phyloP scores from a whole-genome alignment of 169 alveolate genomes.

The Perkinsus olseni region DNA sequence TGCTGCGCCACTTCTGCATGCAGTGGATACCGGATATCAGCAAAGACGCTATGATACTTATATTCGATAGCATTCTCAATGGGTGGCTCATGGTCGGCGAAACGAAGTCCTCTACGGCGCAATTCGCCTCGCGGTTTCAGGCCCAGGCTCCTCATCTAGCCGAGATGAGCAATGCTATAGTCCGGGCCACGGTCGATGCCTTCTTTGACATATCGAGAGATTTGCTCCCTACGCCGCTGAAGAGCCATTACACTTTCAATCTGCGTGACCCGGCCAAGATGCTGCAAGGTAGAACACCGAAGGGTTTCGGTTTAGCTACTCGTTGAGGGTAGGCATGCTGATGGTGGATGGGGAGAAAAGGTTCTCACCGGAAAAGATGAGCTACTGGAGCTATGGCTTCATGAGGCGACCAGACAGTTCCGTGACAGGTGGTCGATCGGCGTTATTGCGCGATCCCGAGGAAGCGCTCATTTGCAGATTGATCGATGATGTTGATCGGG shows the following conservation, averaged over 20 bases:
- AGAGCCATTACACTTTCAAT: constrained; percentile 83
- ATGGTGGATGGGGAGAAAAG: constrained; percentile 31
- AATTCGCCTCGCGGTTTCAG: constrained; percentile 18
- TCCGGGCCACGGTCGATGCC: constrained; percentile 59
- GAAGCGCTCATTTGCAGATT: constrained; percentile 45
- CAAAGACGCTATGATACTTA: constrained; percentile 64
- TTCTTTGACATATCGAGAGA: constrained; percentile 67
- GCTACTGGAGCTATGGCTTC: constrained; percentile 65
- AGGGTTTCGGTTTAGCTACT: neutral
- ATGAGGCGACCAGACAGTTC: constrained; percentile 55
- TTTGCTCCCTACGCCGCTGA: constrained; percentile 83
- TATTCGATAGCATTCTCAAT: constrained; percentile 66
- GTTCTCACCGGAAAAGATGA: constrained; percentile 53
- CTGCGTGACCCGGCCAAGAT: constrained; percentile 83
- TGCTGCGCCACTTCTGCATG: constrained; percentile 75
- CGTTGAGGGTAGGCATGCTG: constrained; percentile 18
- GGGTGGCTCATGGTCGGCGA: constrained; percentile 63
- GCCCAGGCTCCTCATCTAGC: constrained; percentile 39
- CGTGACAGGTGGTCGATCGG: neutral
- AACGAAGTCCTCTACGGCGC: constrained; percentile 18
- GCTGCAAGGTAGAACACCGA: constrained; percentile 53
- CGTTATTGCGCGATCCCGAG: constrained; percentile 38
- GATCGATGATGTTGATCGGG: constrained; percentile 58
- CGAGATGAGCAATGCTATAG: constrained; percentile 40
- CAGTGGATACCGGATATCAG: constrained; percentile 72